Percentiles rank a stretch among this genome's conserved stretches.
Conservation (phyloP, 139 green algal genomes). For the Tetradesmus lagerheimii region DNA sequence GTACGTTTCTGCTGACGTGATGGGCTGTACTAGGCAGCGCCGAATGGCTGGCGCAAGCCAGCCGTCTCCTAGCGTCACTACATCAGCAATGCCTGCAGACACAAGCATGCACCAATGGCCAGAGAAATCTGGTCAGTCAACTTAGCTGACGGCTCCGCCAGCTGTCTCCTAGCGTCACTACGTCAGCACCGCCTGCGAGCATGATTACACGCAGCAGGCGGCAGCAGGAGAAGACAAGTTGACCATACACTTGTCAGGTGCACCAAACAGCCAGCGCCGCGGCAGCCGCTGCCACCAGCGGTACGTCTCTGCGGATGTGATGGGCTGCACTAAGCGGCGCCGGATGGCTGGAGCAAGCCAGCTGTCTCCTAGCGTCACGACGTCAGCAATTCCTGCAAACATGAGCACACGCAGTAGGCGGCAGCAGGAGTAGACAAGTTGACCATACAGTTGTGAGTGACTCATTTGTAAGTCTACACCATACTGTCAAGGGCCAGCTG, state of each 20-base stretch:
- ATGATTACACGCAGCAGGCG: too few relatives aligned
- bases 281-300: constrained; percentile 63
- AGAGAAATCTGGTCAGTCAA: too few relatives aligned
- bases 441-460: too few relatives aligned
- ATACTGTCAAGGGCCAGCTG: constrained; percentile 58
- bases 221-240: too few relatives aligned
- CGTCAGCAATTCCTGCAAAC: constrained; percentile 64
- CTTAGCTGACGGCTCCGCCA: too few relatives aligned
- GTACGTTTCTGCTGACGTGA: constrained; percentile 63
- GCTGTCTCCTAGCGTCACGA: constrained; percentile 83
- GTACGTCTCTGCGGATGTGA: constrained; percentile 64
- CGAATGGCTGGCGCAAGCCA: too few relatives aligned
- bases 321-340: constrained; percentile 76
- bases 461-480: too few relatives aligned
- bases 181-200: too few relatives aligned
- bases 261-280: constrained; percentile 73
- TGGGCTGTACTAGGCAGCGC: constrained; percentile 72
- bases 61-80: too few relatives aligned
- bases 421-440: too few relatives aligned
- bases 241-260: too few relatives aligned
- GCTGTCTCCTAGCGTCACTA: constrained; percentile 84
- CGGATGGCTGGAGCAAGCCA: constrained; percentile 83
- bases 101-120: constrained; percentile 65
- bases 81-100: neutral
- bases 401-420: too few relatives aligned